phyloP scores from a whole-genome alignment of 208 protist genomes.

The Jaenimonas drosophilae region DNA sequence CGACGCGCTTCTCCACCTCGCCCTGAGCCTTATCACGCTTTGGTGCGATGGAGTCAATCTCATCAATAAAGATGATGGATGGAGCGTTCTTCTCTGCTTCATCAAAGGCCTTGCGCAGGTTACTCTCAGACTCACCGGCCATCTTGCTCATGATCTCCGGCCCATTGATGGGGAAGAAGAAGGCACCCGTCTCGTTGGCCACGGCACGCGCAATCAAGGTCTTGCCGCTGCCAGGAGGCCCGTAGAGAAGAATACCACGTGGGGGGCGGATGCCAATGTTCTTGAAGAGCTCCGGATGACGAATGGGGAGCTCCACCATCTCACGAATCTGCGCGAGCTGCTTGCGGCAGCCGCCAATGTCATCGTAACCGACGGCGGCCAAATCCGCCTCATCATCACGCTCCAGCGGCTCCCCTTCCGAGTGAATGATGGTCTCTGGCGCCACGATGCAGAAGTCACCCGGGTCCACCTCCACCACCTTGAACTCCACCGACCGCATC shows the following conservation, averaged over 20 bases:
- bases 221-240: slow-evolving; percentile 99
- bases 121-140: slow-evolving; percentile 99
- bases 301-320: slow-evolving; percentile 99
- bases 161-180: slow-evolving; percentile 99
- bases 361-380: slow-evolving; percentile 97
- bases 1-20: slow-evolving; percentile 99
- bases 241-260: slow-evolving; percentile 97
- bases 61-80: slow-evolving; percentile 99
- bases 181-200: slow-evolving; percentile 99
- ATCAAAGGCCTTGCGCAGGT: slow-evolving; percentile 99
- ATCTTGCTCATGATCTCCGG: slow-evolving; percentile 99
- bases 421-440: slow-evolving; percentile 99
- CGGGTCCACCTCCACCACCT: slow-evolving; percentile 99
- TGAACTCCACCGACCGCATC: slow-evolving; percentile 99
- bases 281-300: slow-evolving; percentile 98
- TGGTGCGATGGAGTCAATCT: slow-evolving; percentile 99
- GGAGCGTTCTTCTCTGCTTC: slow-evolving; percentile 99
- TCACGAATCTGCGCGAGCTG: slow-evolving; percentile 99
- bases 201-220: slow-evolving; percentile 99
- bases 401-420: slow-evolving; percentile 98
- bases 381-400: slow-evolving; percentile 99
- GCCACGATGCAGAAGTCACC: slow-evolving; percentile 97
- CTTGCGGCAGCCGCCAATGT: slow-evolving; percentile 98
- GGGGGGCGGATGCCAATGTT: slow-evolving; percentile 98
- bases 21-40: slow-evolving; percentile 99